A percentile compares a stretch with the other conserved stretches of the same genome.
Conservation (phyloP, 2,329 filamentous ascomycete species). For the Nakataea oryzae region DNA sequence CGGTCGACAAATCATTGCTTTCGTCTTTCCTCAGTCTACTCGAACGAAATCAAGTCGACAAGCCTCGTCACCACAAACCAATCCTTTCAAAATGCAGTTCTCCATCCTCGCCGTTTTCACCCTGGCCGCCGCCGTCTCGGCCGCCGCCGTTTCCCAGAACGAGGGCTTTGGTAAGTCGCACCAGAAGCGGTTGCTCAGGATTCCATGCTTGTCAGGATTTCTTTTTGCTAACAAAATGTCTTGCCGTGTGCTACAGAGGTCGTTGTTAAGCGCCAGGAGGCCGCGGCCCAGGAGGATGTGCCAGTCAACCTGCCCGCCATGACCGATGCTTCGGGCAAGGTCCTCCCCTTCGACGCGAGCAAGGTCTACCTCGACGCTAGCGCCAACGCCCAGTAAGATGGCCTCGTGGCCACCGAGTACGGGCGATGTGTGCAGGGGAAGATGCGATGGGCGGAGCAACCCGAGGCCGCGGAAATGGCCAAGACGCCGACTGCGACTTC, state of each 20-base stretch:
- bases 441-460: not conserved
- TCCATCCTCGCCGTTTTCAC: slow-evolving; percentile 34
- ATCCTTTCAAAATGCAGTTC: slow-evolving; percentile 40
- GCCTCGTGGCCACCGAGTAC: not conserved
- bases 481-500: no score
- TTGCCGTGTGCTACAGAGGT: slow-evolving; percentile 15
- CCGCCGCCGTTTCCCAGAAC: slow-evolving; percentile 2
- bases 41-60: not conserved
- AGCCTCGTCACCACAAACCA: slow-evolving; percentile 7
- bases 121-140: slow-evolving; percentile 30
- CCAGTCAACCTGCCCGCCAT: slow-evolving; percentile 32
- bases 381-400: slow-evolving; percentile 22
- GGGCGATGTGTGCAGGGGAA: not conserved
- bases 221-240: not conserved
- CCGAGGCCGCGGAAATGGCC: not conserved
- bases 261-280: slow-evolving; percentile 21
- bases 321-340: slow-evolving; percentile 31
- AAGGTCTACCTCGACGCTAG: slow-evolving; percentile 30
- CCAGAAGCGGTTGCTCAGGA: no score
- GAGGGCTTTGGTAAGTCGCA: slow-evolving; percentile 14
- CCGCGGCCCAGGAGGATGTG: slow-evolving; percentile 11
- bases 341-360: slow-evolving; percentile 31
- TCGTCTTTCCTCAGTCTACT: not conserved
- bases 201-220: not conserved
- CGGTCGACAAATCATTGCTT: slow-evolving; percentile 32